Conservation (phyloP, 305 asterid genomes). For the Fraxinus angustifolia region DNA sequence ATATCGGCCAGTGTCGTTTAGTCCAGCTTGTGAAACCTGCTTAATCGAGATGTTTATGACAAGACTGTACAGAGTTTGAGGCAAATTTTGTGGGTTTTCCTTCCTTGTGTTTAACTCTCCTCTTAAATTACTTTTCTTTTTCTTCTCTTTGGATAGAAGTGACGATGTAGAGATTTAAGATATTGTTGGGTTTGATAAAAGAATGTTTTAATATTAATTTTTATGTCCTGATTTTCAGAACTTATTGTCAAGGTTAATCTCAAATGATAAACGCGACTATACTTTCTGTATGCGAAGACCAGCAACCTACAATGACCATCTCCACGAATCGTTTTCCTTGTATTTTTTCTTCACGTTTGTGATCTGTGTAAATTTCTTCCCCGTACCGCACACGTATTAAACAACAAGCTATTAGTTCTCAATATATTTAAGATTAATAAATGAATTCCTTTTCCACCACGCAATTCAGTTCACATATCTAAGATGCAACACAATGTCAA, state of each 20-base stretch:
- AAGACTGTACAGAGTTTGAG: background rate
- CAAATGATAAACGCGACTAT: background rate
- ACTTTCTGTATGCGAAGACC: background rate
- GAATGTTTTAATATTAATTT: background rate
- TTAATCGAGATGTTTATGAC: background rate
- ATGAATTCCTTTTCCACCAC: background rate
- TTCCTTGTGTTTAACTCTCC: background rate
- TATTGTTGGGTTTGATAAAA: background rate
- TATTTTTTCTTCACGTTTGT: background rate
- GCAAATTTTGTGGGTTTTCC: background rate
- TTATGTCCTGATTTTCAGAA: background rate
- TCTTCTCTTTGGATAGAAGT: background rate
- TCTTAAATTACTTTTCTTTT: background rate
- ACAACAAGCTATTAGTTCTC: background rate
- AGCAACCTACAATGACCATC: background rate
- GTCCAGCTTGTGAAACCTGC: background rate
- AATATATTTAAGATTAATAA: background rate
- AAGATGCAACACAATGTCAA: background rate
- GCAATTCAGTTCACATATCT: background rate
- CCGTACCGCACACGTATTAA: background rate
- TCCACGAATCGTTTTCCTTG: background rate
- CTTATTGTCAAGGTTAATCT: background rate
- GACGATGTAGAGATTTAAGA: background rate
- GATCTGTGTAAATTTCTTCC: background rate
- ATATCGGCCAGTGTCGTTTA: background rate